Conservation (phyloP, 23 red algal species). For the Gracilariopsis chorda region DNA sequence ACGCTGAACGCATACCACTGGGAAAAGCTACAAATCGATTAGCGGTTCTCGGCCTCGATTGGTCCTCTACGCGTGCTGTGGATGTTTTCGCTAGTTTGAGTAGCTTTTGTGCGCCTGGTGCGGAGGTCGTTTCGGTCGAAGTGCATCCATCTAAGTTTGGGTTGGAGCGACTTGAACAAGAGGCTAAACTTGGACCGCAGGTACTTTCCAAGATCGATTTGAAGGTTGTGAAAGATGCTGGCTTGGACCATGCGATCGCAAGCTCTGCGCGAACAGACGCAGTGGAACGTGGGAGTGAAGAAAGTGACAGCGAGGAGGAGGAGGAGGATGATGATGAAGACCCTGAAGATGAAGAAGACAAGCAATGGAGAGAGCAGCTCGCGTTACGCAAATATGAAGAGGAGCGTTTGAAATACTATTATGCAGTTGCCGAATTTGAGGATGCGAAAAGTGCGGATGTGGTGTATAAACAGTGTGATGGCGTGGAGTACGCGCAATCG, state of each 20-base stretch:
- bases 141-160: slow-evolving; percentile 86
- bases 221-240: slow-evolving; percentile 30
- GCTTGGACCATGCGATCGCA: not conserved
- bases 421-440: slow-evolving; percentile 84
- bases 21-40: slow-evolving; percentile 81
- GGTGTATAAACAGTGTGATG: slow-evolving; percentile 88
- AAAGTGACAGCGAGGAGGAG: not conserved
- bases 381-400: slow-evolving; percentile 85
- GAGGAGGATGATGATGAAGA: slow-evolving; percentile 17
- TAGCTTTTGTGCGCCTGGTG: slow-evolving; percentile 70
- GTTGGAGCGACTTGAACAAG: slow-evolving; percentile 59
- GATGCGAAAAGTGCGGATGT: slow-evolving; percentile 65
- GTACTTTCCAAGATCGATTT: slow-evolving; percentile 33
- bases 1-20: slow-evolving; percentile 52
- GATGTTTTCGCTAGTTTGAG: slow-evolving; percentile 79
- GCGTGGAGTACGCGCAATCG: slow-evolving; percentile 76
- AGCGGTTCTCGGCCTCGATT: slow-evolving; percentile 87
- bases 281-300: not conserved
- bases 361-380: slow-evolving; percentile 16
- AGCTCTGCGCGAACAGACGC: not conserved
- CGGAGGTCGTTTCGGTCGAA: slow-evolving; percentile 44
- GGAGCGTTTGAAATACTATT: slow-evolving; percentile 80
- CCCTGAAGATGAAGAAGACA: slow-evolving; percentile 47
- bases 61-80: slow-evolving; percentile 77
- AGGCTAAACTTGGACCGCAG: slow-evolving; percentile 71